These are phyloP conservation scores for Rhodotorula paludigena DNA, from an alignment of 768 basidiomycete species.

Conservation along the genomic window DNA sequence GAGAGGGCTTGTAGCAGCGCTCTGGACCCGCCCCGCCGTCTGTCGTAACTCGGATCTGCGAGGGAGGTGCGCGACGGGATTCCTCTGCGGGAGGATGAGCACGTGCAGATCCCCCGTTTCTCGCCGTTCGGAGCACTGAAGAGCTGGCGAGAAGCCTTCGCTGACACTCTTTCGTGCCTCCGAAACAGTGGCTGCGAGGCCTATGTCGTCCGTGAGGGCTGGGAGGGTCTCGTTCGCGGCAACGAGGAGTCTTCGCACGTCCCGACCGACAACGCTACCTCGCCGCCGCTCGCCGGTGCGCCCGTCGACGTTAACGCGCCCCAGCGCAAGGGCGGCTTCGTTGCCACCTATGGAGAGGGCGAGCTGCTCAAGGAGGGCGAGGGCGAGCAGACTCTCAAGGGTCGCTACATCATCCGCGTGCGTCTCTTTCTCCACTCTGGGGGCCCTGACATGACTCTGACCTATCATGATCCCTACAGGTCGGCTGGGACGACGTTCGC, in stretches of 20 bases:
- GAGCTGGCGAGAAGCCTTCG: too few species aligned
- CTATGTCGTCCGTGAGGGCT: slow-evolving; percentile 95
- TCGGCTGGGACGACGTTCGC: slow-evolving; percentile 96
- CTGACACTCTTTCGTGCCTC: neutral
- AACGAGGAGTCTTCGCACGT: slow-evolving; percentile 51
- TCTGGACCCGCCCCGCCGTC: too few species aligned
- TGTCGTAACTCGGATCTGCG: too few species aligned
- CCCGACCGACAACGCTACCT: slow-evolving; percentile 37
- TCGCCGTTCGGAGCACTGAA: too few species aligned
- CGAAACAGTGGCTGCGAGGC: slow-evolving; percentile 79
- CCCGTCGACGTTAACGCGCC: neutral
- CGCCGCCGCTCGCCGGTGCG: slow-evolving; percentile 42
- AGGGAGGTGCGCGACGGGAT: too few species aligned
- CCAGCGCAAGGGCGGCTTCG: slow-evolving; percentile 33
- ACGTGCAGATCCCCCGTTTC: too few species aligned
- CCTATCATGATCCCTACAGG: slow-evolving; percentile 45
- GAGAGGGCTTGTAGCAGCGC: too few species aligned
- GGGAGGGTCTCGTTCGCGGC: slow-evolving; percentile 95
- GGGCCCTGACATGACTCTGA: neutral
- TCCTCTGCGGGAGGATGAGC: too few species aligned
- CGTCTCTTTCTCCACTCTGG: neutral
- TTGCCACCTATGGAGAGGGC: slow-evolving; percentile 56
- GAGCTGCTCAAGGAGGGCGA: slow-evolving; percentile 56
- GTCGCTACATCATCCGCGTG: slow-evolving; percentile 76
- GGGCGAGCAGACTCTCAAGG: slow-evolving; percentile 73